phyloP scores from a whole-genome alignment of 2,329 filamentous ascomycete species.

The Microsporum ferrugineum region DNA sequence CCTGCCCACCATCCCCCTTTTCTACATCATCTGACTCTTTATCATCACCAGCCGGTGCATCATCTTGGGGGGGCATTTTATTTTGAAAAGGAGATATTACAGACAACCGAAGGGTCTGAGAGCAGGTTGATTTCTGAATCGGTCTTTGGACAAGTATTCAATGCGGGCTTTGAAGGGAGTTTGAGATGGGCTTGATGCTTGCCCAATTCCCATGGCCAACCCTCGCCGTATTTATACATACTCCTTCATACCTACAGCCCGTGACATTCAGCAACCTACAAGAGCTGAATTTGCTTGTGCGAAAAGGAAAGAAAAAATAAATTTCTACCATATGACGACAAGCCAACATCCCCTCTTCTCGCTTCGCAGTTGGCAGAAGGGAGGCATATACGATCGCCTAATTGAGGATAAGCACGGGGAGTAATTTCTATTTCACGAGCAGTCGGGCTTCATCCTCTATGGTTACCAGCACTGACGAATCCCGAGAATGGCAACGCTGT shows the following conservation, averaged over 20 bases:
- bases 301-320: background rate
- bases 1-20: background rate
- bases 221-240: conserved; percentile 8
- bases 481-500: background rate
- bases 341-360: background rate
- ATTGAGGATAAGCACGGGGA: background rate
- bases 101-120: background rate
- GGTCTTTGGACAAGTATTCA: background rate
- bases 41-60: background rate
- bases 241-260: background rate
- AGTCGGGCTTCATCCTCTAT: background rate
- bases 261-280: background rate
- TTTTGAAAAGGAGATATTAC: background rate
- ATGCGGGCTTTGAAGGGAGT: background rate
- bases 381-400: background rate
- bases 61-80: conserved; percentile 5
- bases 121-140: background rate
- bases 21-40: conserved; percentile 5
- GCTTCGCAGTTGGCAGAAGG: background rate
- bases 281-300: background rate
- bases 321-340: background rate
- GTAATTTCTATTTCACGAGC: background rate
- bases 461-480: background rate
- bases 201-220: background rate
- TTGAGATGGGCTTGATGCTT: background rate